phyloP scores from a whole-genome alignment of 768 basidiomycete species.

The Tephrocybe sp. region DNA sequence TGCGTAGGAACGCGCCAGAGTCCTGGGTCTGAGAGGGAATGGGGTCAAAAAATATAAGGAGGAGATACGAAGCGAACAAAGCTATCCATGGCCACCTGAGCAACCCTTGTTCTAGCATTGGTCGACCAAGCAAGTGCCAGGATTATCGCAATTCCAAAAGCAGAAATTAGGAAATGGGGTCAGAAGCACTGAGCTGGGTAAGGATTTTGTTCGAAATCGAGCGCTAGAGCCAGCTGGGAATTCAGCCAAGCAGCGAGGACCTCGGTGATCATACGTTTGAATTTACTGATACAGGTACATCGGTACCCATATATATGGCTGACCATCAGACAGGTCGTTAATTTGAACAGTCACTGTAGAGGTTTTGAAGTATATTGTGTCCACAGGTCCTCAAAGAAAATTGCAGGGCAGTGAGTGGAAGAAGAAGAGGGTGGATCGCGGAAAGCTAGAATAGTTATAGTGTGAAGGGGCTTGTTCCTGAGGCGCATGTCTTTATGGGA shows the following conservation, averaged over 20 bases:
- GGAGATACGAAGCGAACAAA: background rate
- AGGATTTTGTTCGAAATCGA: too few relatives aligned
- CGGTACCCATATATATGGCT: background rate
- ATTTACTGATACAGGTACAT: slow-evolving; percentile 6
- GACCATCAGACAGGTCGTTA: background rate
- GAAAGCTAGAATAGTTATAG: background rate
- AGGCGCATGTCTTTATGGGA: background rate
- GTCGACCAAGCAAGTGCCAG: too few relatives aligned
- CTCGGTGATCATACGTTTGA: background rate
- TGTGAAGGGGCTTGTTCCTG: background rate
- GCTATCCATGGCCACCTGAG: background rate
- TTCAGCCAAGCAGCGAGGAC: background rate
- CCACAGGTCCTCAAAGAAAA: background rate
- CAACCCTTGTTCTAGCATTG: background rate
- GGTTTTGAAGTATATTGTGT: background rate
- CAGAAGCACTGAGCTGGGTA: too few relatives aligned
- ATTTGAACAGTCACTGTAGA: slow-evolving; percentile 3
- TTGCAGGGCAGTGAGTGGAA: background rate
- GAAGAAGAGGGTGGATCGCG: background rate
- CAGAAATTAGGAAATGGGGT: too few relatives aligned
- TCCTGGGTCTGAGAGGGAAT: background rate
- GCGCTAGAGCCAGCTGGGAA: too few relatives aligned
- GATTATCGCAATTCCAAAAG: background rate
- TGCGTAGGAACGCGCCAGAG: background rate
- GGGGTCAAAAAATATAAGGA: background rate